These are phyloP conservation scores for Penicillium occitanis DNA, from an alignment of 2,329 filamentous ascomycete species.

Conservation along the genomic window DNA sequence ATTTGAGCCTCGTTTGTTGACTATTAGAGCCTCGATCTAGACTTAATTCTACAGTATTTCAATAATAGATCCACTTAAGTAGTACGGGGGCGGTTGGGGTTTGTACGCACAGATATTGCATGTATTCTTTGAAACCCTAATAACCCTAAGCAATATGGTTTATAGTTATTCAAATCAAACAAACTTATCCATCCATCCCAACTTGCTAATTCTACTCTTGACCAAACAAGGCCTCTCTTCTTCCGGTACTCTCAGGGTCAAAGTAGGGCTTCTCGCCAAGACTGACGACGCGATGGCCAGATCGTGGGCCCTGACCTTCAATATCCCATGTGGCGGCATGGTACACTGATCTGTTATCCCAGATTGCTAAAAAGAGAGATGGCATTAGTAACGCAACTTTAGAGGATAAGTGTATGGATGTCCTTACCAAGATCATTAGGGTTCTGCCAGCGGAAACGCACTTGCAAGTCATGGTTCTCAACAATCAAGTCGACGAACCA, in stretches of 20 bases:
- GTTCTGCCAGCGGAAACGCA: conserved; percentile 14
- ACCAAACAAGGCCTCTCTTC: not conserved
- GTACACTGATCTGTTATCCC: conserved; percentile 37
- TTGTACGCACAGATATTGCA: too few relatives aligned
- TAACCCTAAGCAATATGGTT: too few relatives aligned
- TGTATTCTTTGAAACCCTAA: too few relatives aligned
- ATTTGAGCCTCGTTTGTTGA: not conserved
- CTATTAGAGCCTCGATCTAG: not conserved
- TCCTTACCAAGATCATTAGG: conserved; percentile 17
- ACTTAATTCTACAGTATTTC: not conserved
- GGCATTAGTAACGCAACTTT: too few relatives aligned
- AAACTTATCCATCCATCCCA: too few relatives aligned
- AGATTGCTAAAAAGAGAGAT: conserved; percentile 28
- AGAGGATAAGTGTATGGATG: not conserved
- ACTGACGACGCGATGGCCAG: conserved; percentile 23
- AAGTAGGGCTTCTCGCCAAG: conserved; percentile 38
- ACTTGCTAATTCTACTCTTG: not conserved
- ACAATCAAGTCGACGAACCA: conserved; percentile 3
- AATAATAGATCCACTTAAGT: too few relatives aligned
- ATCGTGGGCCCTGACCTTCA: conserved; percentile 6
- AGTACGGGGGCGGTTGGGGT: too few relatives aligned
- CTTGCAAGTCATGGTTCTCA: conserved; percentile 19
- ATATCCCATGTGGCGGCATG: conserved; percentile 14
- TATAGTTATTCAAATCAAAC: too few relatives aligned
- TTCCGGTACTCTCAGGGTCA: conserved; percentile 32